phyloP scores from a whole-genome alignment of 139 green algal species.

The Astrephomene gubernaculifera region DNA sequence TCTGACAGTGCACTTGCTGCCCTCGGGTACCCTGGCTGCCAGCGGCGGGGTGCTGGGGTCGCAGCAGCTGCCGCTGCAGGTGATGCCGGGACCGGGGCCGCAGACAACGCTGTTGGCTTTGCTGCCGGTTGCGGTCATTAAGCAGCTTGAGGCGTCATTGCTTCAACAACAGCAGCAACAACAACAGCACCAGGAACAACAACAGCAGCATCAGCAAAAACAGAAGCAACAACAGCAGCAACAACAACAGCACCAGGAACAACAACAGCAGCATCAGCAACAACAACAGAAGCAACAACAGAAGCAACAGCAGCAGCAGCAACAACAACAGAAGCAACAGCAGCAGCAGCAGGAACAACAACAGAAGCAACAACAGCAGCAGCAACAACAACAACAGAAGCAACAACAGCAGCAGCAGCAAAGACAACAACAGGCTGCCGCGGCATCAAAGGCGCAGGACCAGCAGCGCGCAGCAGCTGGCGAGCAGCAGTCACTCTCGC shows the following conservation, averaged over 20 bases:
- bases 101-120: not conserved
- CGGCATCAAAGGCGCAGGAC: no score
- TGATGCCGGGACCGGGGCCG: not conserved
- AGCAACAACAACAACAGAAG: no score
- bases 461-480: no score
- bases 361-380: no score
- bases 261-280: not conserved
- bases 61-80: conserved; percentile 3
- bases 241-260: not conserved
- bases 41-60: conserved; percentile 6
- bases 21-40: not conserved
- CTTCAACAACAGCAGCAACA: not conserved
- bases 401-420: no score
- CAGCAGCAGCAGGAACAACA: not conserved
- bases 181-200: not conserved
- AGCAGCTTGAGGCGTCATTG: not conserved
- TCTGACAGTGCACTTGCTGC: not conserved
- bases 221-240: not conserved
- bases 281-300: not conserved
- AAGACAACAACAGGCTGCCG: no score
- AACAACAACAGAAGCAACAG: not conserved
- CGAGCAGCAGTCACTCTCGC: no score
- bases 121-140: not conserved
- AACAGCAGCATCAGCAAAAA: conserved; percentile 10
- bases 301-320: not conserved